Evolutionary conservation across 75 land plant species (phyloP).

Genomic region (Sequoiadendron giganteum): DNA sequence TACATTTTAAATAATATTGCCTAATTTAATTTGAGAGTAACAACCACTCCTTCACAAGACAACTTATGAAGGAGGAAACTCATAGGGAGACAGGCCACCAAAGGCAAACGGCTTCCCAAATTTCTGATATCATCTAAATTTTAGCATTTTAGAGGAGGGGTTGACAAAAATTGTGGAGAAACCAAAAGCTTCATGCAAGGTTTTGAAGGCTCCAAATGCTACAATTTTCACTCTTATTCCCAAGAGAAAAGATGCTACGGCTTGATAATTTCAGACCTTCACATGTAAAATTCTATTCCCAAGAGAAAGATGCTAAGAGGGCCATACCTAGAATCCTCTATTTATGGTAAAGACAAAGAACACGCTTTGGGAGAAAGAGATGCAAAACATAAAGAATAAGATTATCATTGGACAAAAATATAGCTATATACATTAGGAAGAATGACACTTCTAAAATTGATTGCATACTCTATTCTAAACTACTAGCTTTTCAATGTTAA

Average conservation of each 20-base stretch:
- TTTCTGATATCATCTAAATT: background rate
- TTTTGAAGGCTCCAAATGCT: background rate
- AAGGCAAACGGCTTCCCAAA: background rate
- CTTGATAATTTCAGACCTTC: background rate
- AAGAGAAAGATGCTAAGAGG: background rate
- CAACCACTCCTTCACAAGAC: background rate
- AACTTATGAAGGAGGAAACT: background rate
- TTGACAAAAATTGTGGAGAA: background rate
- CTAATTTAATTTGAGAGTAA: background rate
- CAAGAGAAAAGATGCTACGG: background rate
- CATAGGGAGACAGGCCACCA: background rate
- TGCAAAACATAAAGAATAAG: background rate
- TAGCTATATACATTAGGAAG: background rate
- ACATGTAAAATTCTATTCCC: background rate
- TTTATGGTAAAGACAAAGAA: background rate
- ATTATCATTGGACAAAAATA: background rate
- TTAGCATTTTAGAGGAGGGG: background rate
- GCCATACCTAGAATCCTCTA: background rate
- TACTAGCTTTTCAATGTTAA: background rate
- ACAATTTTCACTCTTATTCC: background rate
- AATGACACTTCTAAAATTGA: background rate
- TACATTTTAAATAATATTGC: background rate
- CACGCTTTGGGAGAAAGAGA: background rate
- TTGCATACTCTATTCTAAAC: background rate
- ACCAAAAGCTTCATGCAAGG: background rate